These are phyloP conservation scores for Verticillium albo-atrum DNA, from an alignment of 2,329 filamentous ascomycete genomes.

Conservation along the genomic window DNA sequence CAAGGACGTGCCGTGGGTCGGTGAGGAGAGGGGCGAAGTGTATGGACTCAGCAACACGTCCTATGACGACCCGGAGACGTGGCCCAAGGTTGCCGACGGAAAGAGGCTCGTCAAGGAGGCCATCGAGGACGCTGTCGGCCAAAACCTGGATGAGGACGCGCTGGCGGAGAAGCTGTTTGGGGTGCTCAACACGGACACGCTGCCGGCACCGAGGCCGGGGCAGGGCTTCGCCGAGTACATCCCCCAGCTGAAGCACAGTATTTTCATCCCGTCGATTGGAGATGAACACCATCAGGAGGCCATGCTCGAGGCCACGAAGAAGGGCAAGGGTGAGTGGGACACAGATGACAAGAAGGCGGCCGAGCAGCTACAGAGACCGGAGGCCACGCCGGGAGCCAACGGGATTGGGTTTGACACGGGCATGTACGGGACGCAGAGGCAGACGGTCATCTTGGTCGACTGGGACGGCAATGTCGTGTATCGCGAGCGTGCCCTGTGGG, in stretches of 20 bases:
- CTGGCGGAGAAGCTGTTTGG: slow-evolving; percentile 47
- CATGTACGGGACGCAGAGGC: slow-evolving; percentile 61
- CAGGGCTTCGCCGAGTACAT: slow-evolving; percentile 51
- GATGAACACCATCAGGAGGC: slow-evolving; percentile 37
- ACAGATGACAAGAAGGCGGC: slow-evolving; percentile 30
- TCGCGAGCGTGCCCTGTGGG: slow-evolving; percentile 56
- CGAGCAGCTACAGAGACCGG: slow-evolving; percentile 31
- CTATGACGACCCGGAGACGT: slow-evolving; percentile 47
- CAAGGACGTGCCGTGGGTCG: slow-evolving; percentile 55
- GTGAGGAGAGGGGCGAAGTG: slow-evolving; percentile 42
- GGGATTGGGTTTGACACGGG: slow-evolving; percentile 47
- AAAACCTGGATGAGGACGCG: slow-evolving; percentile 36
- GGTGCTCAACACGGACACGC: slow-evolving; percentile 53
- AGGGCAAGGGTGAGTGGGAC: slow-evolving; percentile 31
- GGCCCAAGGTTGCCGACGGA: slow-evolving; percentile 58
- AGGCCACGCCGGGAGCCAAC: slow-evolving; percentile 25
- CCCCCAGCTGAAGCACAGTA: slow-evolving; percentile 49
- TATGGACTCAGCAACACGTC: slow-evolving; percentile 61
- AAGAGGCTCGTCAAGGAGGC: slow-evolving; percentile 38
- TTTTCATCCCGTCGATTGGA: slow-evolving; percentile 58
- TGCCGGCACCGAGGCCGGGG: slow-evolving; percentile 35
- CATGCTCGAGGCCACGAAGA: slow-evolving; percentile 36
- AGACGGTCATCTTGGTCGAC: slow-evolving; percentile 58
- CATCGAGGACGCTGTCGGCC: slow-evolving; percentile 33
- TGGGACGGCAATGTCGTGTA: slow-evolving; percentile 59